Evolutionary conservation across 1,139 yeast species (phyloP).

Genomic region (Taphrina pruni): DNA sequence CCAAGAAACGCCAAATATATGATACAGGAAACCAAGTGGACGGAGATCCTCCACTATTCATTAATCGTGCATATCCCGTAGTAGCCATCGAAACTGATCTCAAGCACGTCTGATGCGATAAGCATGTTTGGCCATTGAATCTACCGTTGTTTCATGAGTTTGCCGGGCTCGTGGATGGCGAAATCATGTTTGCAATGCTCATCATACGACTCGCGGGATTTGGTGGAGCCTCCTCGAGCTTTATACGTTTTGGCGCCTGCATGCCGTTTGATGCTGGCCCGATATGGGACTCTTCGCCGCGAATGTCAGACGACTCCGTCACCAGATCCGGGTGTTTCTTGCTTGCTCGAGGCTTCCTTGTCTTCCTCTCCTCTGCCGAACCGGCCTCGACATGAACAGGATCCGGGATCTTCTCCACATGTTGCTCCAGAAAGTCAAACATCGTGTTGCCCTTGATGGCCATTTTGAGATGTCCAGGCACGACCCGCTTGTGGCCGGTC

Average conservation of each 20-base stretch:
- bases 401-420: slow-evolving; percentile 59
- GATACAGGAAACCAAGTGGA: slow-evolving; percentile 6
- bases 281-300: neutral
- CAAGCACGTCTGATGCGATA: neutral
- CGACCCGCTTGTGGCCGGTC: slow-evolving; percentile 79
- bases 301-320: neutral
- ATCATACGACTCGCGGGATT: slow-evolving; percentile 16
- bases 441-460: slow-evolving; percentile 88
- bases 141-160: neutral
- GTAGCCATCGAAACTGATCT: neutral
- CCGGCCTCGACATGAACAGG: slow-evolving; percentile 18
- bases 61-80: neutral
- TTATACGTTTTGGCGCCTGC: slow-evolving; percentile 13
- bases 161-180: slow-evolving; percentile 3
- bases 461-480: slow-evolving; percentile 79
- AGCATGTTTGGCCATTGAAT: no score
- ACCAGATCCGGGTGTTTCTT: slow-evolving; percentile 4
- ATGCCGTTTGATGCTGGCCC: neutral
- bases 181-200: slow-evolving; percentile 30
- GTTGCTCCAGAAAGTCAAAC: slow-evolving; percentile 85
- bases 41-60: neutral
- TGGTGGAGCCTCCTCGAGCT: slow-evolving; percentile 12
- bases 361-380: slow-evolving; percentile 11
- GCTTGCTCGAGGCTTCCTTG: slow-evolving; percentile 6
- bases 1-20: neutral